Evolutionary conservation across 1,284 basidiomycete genomes (phyloP), one percentile per base, ranked within the genome.

Genomic region (Cryptococcus floricola): DNA sequence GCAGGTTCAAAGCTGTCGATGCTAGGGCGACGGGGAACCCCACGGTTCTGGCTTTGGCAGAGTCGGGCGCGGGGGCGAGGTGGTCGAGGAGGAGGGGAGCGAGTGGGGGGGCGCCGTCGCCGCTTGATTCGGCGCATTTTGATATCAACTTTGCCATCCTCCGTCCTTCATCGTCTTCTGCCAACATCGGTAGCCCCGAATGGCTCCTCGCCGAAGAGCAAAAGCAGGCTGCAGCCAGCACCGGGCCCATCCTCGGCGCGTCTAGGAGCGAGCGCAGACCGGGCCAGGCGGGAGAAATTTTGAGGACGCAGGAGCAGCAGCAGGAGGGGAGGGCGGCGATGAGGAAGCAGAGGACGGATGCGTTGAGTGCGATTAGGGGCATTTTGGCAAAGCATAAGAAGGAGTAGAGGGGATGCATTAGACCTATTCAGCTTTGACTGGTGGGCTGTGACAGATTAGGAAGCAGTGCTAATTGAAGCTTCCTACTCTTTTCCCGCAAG

Each of bases 361-460:
- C 59, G 25, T 28, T 45, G 48, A 39, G 45, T 18, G 60, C 37
- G 38, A 23, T 59, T 23, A 25, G 37, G n/a, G 46, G 34, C 4
- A n/a, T 56, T 10, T 39, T 59, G 74, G 71, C 71, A 54, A 74
- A 54, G 61, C 66, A 47, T 47, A 58, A 51, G 23, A 56, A 58
- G 54, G 50, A 37, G 43, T 39, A 14, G 45, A 47, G 48, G 34
- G 31, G 52, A 44, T 50, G 45, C 52, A 52, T 52, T 43, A 18
- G 42, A 52, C 45, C 10, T 42, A 42, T n/a, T 39, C n/a, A 39
- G 39, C 39, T 39, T 39, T n/a, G 13, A 13, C n/a, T 39, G 39
- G 13, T 39, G 39, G 13, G 13, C n/a, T 39, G 39, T 3, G 23
- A 3, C 23, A 23, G 23, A 23, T 23, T 23, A 3, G 23, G 23